Base-by-base conservation (phyloP, 352 stramenopile species). In the Phytophthora capsici region DNA sequence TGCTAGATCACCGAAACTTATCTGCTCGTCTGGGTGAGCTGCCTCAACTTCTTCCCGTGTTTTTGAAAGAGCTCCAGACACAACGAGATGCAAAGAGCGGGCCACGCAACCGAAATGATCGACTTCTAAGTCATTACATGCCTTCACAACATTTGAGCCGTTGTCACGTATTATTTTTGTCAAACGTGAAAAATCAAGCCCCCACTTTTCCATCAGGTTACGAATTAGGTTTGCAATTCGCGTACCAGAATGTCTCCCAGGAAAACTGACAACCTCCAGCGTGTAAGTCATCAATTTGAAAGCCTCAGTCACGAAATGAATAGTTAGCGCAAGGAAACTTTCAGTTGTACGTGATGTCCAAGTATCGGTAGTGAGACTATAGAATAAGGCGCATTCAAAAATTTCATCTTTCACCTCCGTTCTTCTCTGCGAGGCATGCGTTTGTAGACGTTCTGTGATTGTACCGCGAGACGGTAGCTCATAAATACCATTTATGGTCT, bases 401-500 rank as follows among this genome's bases (percentile, higher is more conserved):
- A 57, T 64, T 0, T 10, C 4, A 3, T 17, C 45, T 57, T 64
- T 56, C 45, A 64, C 4, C 0, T 45, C 1, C 2, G 6, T n/a
- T 12, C 44, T 19, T 25, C 20, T 50, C 26, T 57, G 34, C 34
- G 50, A 37, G 2, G 45, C 56, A 20, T 57, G 16, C 0, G n/a
- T 37, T 23, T 52, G 14, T n/a, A 64, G 26, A 3, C 45, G 46
- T 3, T 64, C 56, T 4, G 45, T 57, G 10, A 64, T 37, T 20
- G 56, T 64, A 4, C 56, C 25, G 2, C 25, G 38, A 1, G 57
- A 58, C 13, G 47, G 19, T 8, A 58, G 8, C 30, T 66, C 47
- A 16, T 59, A 66, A 2, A 66, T 57, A n/a, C 57, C 57, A 17
- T 41, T 66, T 1, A 66, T 58, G 8, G 26, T 17, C 38, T 63